Base-by-base conservation (phyloP, 352 stramenopile genomes). In the Globisporangium spinosum region DNA sequence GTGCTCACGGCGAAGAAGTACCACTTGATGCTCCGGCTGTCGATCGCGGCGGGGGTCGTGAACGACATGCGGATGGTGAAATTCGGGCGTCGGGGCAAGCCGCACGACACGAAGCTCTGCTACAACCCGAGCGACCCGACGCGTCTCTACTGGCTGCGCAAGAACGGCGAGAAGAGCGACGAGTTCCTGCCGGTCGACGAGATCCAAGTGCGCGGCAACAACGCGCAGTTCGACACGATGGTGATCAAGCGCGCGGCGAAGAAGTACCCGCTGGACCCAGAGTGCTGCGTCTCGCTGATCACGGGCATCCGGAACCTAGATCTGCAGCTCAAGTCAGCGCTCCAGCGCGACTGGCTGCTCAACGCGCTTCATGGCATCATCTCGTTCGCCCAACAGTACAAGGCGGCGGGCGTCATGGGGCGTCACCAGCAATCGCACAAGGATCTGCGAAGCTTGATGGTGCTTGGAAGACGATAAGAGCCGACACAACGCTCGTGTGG, bases 291-390 rank as follows among this genome's bases (percentile, higher is more conserved):
- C 34, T 87, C 82, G 45, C 76, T 94, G 1, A 70, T 83, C 38
- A 87, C 86, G 20, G 49, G 71, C 1, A 61, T 67, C 7, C 75
- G 86, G 6, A 87, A 77, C 32, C 76, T 94, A 1, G 82, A 93
- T 58, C 58, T 94, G 43, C 80, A 90, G 34, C 69, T 92, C 27
- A 80, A 86, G 49, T 86, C 73, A n/a, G 35, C 76, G 17, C 62
- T 94, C 27, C 84, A 94, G 54, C 82, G 86, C 23, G 86, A 93
- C 53, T 94, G 86, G 86, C 74, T 94, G 10, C 73, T 89, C 32
- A 89, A 89, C 27, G 84, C 83, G 9, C 67, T 94, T 2, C 73
- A 73, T 4, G 79, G 91, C 56, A 76, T 90, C 53, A 73, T 90
- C 23, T 72, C 77, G 8, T 94, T 93, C 29, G 86, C 84, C 15